Evolutionary conservation across 1,284 basidiomycete genomes (phyloP).

Genomic region (Ganoderma lucidum): DNA sequence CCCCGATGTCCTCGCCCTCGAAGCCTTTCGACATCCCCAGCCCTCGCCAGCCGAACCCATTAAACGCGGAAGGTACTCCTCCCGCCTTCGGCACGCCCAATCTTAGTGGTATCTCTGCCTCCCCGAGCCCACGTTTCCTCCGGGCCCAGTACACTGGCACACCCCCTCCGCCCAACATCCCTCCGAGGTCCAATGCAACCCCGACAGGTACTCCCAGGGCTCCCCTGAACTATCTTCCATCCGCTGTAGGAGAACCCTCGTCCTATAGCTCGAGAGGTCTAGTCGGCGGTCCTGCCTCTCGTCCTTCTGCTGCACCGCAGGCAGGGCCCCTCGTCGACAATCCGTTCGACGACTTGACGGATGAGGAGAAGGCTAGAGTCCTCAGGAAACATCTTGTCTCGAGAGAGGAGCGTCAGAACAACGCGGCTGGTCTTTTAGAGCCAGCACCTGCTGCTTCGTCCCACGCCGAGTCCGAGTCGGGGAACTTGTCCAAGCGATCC

Average conservation of each 20-base stretch:
- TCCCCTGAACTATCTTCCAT: slow-evolving; percentile 28
- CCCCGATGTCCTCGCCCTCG: slow-evolving; percentile 62
- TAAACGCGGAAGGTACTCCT: slow-evolving; percentile 40
- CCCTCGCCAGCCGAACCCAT: slow-evolving; percentile 36
- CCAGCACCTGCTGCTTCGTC: slow-evolving; percentile 36
- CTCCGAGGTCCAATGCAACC: slow-evolving; percentile 47
- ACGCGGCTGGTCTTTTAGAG: slow-evolving; percentile 23
- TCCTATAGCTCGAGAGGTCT: slow-evolving; percentile 37
- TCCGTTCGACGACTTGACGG: slow-evolving; percentile 64
- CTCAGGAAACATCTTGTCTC: slow-evolving; percentile 84
- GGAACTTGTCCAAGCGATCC: slow-evolving; percentile 41
- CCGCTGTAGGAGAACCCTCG: slow-evolving; percentile 28
- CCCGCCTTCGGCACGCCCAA: slow-evolving; percentile 32
- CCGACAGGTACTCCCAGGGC: slow-evolving; percentile 43
- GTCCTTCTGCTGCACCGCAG: slow-evolving; percentile 37
- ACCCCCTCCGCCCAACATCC: slow-evolving; percentile 72
- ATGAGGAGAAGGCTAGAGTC: slow-evolving; percentile 86
- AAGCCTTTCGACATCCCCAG: slow-evolving; percentile 65
- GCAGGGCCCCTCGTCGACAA: slow-evolving; percentile 26
- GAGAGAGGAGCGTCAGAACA: slow-evolving; percentile 64
- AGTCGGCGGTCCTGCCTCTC: slow-evolving; percentile 42
- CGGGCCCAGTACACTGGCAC: slow-evolving; percentile 70
- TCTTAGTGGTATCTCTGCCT: slow-evolving; percentile 34
- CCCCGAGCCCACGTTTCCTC: slow-evolving; percentile 47
- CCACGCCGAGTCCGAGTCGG: slow-evolving; percentile 40